Evolutionary conservation across 208 protist genomes (phyloP).

Genomic region (Acanthamoeba castellanii): DNA sequence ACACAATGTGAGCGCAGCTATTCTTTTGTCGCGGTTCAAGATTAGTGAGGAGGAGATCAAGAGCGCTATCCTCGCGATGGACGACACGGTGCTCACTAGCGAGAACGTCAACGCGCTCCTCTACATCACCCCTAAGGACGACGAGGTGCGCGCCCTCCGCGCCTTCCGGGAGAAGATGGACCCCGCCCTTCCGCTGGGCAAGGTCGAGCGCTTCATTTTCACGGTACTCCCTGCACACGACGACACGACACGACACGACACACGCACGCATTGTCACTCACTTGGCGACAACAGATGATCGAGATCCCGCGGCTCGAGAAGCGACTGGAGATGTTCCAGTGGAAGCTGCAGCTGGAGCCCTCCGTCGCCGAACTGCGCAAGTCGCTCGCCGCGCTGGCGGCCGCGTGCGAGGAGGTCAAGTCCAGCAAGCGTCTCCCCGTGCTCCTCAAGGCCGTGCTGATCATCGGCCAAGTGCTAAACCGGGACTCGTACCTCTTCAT

Average conservation of each 20-base stretch:
- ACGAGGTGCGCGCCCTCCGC: conserved; percentile 10
- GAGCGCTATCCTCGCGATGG: neutral
- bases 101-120: conserved; percentile 43
- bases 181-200: neutral
- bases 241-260: neutral
- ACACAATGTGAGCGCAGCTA: neutral
- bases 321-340: conserved; percentile 39
- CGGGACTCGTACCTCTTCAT: conserved; percentile 23
- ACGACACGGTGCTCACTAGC: neutral
- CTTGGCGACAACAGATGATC: neutral
- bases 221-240: neutral
- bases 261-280: neutral
- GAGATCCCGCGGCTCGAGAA: conserved; percentile 52
- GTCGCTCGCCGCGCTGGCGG: neutral
- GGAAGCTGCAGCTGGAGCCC: conserved; percentile 38
- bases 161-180: conserved; percentile 20
- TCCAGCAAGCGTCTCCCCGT: conserved; percentile 18
- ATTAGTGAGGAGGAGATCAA: conserved; percentile 42
- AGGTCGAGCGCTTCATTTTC: conserved; percentile 55
- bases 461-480: conserved; percentile 49
- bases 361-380: neutral
- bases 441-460: conserved; percentile 26
- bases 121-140: conserved; percentile 61
- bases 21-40: conserved; percentile 50
- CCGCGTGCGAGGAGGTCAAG: conserved; percentile 50